Evolutionary conservation across 1,284 basidiomycete species (phyloP).

Genomic region (Trichosporon asahii): DNA sequence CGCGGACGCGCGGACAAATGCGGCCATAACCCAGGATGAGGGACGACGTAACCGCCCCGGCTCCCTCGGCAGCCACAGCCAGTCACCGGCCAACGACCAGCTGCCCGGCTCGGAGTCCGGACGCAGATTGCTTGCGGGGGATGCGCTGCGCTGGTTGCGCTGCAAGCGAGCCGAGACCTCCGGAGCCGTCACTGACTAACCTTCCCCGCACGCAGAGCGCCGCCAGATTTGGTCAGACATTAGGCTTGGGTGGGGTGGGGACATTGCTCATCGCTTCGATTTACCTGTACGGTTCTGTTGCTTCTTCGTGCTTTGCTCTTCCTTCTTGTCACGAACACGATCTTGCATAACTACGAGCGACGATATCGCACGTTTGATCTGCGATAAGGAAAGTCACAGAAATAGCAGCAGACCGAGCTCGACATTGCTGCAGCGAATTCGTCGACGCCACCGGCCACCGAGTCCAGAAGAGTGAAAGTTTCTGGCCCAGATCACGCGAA

Average conservation of each 20-base stretch:
- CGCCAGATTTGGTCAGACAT: background rate
- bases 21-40: background rate
- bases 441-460: no score
- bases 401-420: no score
- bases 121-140: no score
- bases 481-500: no score
- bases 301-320: background rate
- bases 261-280: background rate
- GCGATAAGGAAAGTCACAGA: no score
- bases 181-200: background rate
- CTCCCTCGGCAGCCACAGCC: no score
- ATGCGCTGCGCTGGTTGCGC: background rate
- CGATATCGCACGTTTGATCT: no score
- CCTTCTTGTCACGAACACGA: background rate
- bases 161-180: background rate
- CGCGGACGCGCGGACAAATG: slow-evolving; percentile 1
- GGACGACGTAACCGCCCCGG: background rate
- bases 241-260: background rate
- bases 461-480: no score
- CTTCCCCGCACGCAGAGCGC: background rate
- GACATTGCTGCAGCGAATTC: no score
- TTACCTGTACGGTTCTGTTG: background rate
- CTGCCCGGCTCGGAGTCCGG: background rate
- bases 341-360: no score
- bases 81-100: background rate